phyloP scores from a whole-genome alignment of 345 rosid species.

The Cardamine chenopodiifolia region DNA sequence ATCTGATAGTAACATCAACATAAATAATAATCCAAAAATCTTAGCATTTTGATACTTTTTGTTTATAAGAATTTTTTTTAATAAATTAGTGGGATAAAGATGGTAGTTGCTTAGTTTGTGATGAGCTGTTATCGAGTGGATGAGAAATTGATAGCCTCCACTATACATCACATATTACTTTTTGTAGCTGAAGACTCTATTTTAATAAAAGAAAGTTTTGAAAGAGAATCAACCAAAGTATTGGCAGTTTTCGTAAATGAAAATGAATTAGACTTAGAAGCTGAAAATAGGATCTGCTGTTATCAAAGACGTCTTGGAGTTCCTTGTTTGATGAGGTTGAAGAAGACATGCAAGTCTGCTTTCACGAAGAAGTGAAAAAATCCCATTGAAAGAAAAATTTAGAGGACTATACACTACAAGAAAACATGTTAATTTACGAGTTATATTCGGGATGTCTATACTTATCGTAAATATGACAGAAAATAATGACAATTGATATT shows the following conservation, averaged over 20 bases:
- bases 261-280: not conserved
- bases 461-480: too few species aligned
- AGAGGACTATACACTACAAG: too few species aligned
- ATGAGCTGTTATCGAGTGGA: slow-evolving; percentile 39
- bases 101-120: slow-evolving; percentile 31
- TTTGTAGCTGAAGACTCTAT: not conserved
- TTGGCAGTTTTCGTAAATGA: not conserved
- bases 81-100: not conserved
- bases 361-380: not conserved
- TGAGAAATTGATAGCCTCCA: slow-evolving; percentile 21
- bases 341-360: not conserved
- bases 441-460: too few species aligned
- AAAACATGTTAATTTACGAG: too few species aligned
- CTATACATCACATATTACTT: not conserved
- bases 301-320: not conserved
- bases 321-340: not conserved
- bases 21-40: not conserved
- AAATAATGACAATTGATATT: too few species aligned
- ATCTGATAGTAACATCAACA: slow-evolving; percentile 16
- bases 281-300: not conserved
- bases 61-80: not conserved
- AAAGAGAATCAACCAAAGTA: not conserved
- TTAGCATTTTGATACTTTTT: not conserved
- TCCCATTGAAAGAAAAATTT: too few species aligned
- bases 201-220: not conserved